phyloP scores from a whole-genome alignment of 2,329 filamentous ascomycete species.

The Sarocladiaceae sp. region DNA sequence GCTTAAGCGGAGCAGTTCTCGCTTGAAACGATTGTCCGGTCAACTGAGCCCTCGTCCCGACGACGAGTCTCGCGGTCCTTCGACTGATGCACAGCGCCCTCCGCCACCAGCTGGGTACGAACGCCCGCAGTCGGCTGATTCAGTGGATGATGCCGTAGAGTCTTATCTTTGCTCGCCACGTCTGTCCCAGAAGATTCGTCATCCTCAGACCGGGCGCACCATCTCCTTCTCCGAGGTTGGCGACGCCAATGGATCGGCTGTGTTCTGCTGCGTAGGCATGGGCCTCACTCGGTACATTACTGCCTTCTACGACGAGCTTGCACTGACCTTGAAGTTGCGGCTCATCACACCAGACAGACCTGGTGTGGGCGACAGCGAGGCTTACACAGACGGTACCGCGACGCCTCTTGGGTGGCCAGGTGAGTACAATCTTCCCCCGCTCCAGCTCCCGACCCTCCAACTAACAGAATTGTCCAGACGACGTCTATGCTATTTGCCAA shows the following conservation, averaged over 20 bases:
- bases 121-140: slow-evolving; percentile 72
- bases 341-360: slow-evolving; percentile 92
- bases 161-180: slow-evolving; percentile 77
- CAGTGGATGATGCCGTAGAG: slow-evolving; percentile 81
- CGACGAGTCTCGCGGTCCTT: slow-evolving; percentile 20
- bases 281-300: slow-evolving; percentile 92
- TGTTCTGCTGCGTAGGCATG: slow-evolving; percentile 98
- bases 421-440: slow-evolving; percentile 39
- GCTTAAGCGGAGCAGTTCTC: slow-evolving; percentile 50
- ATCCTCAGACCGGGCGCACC: slow-evolving; percentile 76
- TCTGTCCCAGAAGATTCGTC: slow-evolving; percentile 78
- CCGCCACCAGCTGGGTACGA: slow-evolving; percentile 51
- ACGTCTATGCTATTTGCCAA: slow-evolving; percentile 92
- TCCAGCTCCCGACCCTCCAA: slow-evolving; percentile 6
- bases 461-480: slow-evolving; percentile 36
- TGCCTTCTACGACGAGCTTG: slow-evolving; percentile 94
- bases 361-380: slow-evolving; percentile 85
- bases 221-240: slow-evolving; percentile 98
- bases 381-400: slow-evolving; percentile 72
- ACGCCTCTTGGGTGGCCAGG: slow-evolving; percentile 92
- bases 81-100: slow-evolving; percentile 12
- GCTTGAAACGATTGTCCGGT: slow-evolving; percentile 51
- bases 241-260: slow-evolving; percentile 81
- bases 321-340: slow-evolving; percentile 77
- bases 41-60: slow-evolving; percentile 32